Conservation (phyloP, 140 eudicot genomes). For the Stevia rebaudiana region DNA sequence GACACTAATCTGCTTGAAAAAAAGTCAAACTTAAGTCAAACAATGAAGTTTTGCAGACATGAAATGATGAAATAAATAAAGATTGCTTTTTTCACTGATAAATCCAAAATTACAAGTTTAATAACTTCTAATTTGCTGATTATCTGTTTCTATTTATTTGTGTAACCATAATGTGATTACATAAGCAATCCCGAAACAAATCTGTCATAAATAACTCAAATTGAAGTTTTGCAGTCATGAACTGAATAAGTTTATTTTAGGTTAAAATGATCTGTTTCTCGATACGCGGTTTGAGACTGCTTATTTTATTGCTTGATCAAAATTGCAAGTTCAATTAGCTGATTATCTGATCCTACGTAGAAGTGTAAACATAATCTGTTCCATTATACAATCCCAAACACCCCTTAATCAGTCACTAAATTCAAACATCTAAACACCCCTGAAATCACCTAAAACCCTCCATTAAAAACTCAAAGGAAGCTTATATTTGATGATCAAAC, state of each 20-base stretch:
- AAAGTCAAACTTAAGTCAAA: conserved; percentile 12
- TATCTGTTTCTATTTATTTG: too few relatives aligned
- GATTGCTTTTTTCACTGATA: too few relatives aligned
- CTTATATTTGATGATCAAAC: conserved; percentile 8
- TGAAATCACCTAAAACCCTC: neutral
- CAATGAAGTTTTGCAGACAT: neutral
- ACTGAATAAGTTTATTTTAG: neutral
- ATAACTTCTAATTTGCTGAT: too few relatives aligned
- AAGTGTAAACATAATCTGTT: neutral
- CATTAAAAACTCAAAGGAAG: neutral
- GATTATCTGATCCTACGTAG: neutral
- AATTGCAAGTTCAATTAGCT: neutral
- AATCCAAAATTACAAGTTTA: too few relatives aligned
- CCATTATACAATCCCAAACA: neutral
- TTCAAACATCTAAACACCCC: neutral
- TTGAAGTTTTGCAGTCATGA: neutral
- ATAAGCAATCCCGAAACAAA: too few relatives aligned
- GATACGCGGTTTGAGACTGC: neutral
- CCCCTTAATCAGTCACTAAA: neutral
- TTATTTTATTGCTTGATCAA: neutral
- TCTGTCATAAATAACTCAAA: neutral
- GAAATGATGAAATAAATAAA: too few relatives aligned
- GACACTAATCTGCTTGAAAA: conserved; percentile 45
- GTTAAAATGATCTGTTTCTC: neutral
- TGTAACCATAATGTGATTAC: too few relatives aligned